Evolutionary conservation across 2,329 filamentous ascomycete species (phyloP), one percentile per base, ranked within the genome.

Genomic region (Hypomyces perniciosus): DNA sequence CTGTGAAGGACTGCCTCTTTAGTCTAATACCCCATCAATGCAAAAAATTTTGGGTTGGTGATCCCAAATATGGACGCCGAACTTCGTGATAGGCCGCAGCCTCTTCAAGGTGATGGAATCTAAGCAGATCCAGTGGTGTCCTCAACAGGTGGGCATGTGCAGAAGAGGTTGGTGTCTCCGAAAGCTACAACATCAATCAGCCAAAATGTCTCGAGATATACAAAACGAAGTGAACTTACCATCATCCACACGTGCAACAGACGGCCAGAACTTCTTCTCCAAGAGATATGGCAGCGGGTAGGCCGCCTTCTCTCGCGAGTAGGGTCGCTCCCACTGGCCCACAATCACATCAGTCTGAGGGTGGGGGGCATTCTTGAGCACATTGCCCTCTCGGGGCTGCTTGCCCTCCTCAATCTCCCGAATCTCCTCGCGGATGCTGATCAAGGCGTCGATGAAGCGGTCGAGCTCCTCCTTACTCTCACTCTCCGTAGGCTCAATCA

Each of bases 241-340:
- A 75, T 96, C 92, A 66, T 97, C 88, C 20, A 96, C 76, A 66
- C 92, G 80, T 6, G 86, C 89, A 10, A 96, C 90, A 34, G 76
- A 84, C 0, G 92, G 91, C 92, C 92, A 97, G 73, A 96, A 96
- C 77, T 97, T 97, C 85, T 95, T 96, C 80, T 96, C 88, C 68
- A 81, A 80, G 55, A 97, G 72, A 71, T 82, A 95, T 0, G 83
- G 76, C 56, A 95, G 66, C 13, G 92, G 92, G 67, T 96, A 97
- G 0, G 90, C 92, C 0, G 92, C 92, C 70, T 84, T 79, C 72
- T 93, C 86, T 29, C 90, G 75, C 1, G 77, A 81, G 68, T 97
- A 97, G 1, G 82, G 76, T n/a, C 92, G 77, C 55, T 88, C 77
- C 92, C 92, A 97, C 61, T 88, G 70, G 54, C 69, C 69, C 13